Percentiles rank a stretch among this genome's conserved stretches.
Evolutionary conservation across 805 yeast species (phyloP).

Genomic region (Lachancea waltii): DNA sequence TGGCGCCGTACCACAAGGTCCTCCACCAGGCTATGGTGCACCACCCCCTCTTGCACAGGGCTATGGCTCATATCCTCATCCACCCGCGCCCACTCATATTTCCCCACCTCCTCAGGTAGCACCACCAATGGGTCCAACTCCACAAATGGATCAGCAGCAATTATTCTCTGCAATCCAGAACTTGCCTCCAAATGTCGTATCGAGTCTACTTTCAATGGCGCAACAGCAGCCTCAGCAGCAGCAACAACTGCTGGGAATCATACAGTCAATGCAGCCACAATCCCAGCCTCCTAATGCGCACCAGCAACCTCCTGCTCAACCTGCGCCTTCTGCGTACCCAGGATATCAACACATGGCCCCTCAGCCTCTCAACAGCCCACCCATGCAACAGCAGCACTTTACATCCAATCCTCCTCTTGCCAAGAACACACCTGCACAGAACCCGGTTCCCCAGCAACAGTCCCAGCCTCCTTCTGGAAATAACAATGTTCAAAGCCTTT

Average conservation of each 20-base stretch:
- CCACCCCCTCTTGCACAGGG: constrained; percentile 22
- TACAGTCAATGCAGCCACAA: constrained; percentile 31
- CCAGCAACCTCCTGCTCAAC: not conserved
- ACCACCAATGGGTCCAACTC: constrained; percentile 4
- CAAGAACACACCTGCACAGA: constrained; percentile 9
- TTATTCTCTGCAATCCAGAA: constrained; percentile 30
- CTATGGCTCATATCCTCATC: constrained; percentile 17
- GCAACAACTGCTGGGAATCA: constrained; percentile 26
- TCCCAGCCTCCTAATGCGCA: constrained; percentile 1
- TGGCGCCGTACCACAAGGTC: constrained; percentile 5
- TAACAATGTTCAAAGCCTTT: constrained; percentile 33
- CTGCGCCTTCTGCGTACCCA: constrained; percentile 6
- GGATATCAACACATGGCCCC: constrained; percentile 5
- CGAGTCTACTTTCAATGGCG: constrained; percentile 28
- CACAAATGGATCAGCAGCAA: constrained; percentile 24
- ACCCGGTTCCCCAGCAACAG: constrained; percentile 13
- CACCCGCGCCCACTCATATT: constrained; percentile 15
- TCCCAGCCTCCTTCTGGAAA: constrained; percentile 20
- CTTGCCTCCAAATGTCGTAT: constrained; percentile 32
- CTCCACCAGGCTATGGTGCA: constrained; percentile 15
- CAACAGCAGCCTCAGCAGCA: constrained; percentile 31
- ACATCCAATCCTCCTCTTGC: constrained; percentile 17
- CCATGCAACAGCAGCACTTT: constrained; percentile 14
- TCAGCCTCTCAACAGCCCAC: not conserved
- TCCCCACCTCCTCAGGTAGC: constrained; percentile 15